Evolutionary conservation across 2,329 filamentous ascomycete genomes (phyloP).

Genomic region (Alternaria hordeiaustralica): DNA sequence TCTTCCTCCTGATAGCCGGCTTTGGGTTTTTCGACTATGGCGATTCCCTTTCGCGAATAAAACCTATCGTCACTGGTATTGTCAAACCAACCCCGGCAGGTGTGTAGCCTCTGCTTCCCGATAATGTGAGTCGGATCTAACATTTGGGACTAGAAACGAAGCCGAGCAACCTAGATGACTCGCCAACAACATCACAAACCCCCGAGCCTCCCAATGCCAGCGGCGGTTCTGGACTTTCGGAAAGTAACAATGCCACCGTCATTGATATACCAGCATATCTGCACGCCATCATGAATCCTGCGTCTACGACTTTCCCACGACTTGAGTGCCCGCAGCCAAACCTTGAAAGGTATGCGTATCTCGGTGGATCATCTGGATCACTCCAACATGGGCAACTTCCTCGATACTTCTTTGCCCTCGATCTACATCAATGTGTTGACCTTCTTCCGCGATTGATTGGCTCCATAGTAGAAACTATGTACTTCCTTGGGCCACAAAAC

Average conservation of each 20-base stretch:
- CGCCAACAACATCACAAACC: too few relatives aligned
- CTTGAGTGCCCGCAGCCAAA: constrained; percentile 27
- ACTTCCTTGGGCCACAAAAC: constrained; percentile 58
- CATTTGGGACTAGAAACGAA: constrained; percentile 4
- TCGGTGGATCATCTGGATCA: constrained; percentile 9
- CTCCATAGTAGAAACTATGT: constrained; percentile 58
- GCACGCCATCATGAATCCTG: constrained; percentile 24
- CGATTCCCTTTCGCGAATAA: constrained; percentile 4
- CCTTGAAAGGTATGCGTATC: constrained; percentile 24
- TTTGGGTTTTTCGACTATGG: constrained; percentile 17
- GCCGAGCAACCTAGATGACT: neutral
- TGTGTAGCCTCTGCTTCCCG: neutral
- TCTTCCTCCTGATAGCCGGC: constrained; percentile 17
- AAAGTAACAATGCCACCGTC: constrained; percentile 18
- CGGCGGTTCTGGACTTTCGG: neutral
- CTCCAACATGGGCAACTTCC: constrained; percentile 12
- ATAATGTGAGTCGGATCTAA: neutral
- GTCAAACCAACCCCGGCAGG: constrained; percentile 3
- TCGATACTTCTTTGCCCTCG: constrained; percentile 58
- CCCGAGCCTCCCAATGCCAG: too few relatives aligned
- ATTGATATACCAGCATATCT: constrained; percentile 22
- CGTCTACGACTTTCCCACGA: constrained; percentile 18
- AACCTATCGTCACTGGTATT: constrained; percentile 4
- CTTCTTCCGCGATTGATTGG: constrained; percentile 61
- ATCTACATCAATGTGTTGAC: constrained; percentile 55